A percentile compares a stretch with the other conserved stretches of the same genome.
These are phyloP conservation scores for Papiliotrema laurentii DNA, from an alignment of 1,284 basidiomycete genomes.

Conservation along the genomic window DNA sequence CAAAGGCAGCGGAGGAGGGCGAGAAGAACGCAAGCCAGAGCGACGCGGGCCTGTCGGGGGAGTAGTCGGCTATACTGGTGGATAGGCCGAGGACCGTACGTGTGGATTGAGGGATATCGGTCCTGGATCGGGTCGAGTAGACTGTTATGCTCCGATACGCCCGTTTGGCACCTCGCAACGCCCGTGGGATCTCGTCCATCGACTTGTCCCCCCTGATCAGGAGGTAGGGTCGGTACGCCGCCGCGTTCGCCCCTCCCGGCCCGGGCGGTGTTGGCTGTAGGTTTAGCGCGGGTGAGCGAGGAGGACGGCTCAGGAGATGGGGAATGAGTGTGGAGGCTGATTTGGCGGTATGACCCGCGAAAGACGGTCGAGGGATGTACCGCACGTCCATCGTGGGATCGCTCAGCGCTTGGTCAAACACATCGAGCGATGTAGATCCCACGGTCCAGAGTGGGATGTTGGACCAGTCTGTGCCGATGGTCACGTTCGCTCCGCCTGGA, in stretches of 20 bases:
- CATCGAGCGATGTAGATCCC: slow-evolving; percentile 6
- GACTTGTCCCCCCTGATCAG: slow-evolving; percentile 41
- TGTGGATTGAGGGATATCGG: not conserved
- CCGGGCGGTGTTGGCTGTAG: not conserved
- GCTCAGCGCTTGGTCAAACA: not conserved
- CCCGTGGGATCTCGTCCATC: slow-evolving; percentile 23
- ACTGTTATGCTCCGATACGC: slow-evolving; percentile 18
- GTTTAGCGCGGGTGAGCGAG: not conserved
- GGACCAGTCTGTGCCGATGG: slow-evolving; percentile 4
- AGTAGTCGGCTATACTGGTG: slow-evolving; percentile 37
- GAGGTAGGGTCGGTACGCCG: slow-evolving; percentile 22
- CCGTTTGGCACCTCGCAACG: slow-evolving; percentile 17
- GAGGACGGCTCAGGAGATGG: slow-evolving; percentile 13
- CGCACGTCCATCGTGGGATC: not conserved
- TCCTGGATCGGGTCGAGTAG: slow-evolving; percentile 19
- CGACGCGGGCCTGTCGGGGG: slow-evolving; percentile 23
- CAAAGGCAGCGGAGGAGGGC: slow-evolving; percentile 34
- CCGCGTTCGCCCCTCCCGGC: too few relatives aligned
- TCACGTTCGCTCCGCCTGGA: not conserved
- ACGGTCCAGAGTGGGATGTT: slow-evolving; percentile 9
- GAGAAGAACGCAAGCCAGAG: slow-evolving; percentile 33
- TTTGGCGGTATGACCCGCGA: slow-evolving; percentile 1
- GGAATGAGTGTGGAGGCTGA: slow-evolving; percentile 10
- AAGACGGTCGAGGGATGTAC: not conserved
- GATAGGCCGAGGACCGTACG: slow-evolving; percentile 21